Percentiles rank a stretch among this genome's conserved stretches.
Conservation (phyloP, 2,329 filamentous ascomycete species). For the Penicillium expansum region DNA sequence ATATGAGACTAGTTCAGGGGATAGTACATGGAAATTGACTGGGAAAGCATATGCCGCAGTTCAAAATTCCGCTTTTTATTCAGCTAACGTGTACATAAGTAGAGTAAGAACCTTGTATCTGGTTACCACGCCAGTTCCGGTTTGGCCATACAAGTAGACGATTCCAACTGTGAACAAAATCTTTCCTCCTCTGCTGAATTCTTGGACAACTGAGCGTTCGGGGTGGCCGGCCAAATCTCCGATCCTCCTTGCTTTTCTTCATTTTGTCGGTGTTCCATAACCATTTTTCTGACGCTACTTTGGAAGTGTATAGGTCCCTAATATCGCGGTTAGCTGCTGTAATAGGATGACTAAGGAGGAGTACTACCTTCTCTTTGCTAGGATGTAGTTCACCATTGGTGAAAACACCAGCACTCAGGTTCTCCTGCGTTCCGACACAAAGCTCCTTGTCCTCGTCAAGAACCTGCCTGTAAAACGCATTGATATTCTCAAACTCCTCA, state of each 20-base stretch:
- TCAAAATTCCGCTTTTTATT: background rate
- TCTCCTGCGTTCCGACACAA: conserved; percentile 57
- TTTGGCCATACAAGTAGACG: conserved; percentile 12
- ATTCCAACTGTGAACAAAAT: conserved; percentile 20
- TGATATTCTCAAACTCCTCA: conserved; percentile 57
- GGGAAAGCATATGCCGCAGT: background rate
- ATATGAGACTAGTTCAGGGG: too few relatives aligned
- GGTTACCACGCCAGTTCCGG: conserved; percentile 18
- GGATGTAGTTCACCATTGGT: conserved; percentile 63
- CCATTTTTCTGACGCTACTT: conserved; percentile 46
- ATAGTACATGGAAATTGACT: background rate
- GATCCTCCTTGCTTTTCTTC: conserved; percentile 45
- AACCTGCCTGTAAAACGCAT: conserved; percentile 60
- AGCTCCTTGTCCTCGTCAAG: conserved; percentile 63
- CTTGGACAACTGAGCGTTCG: background rate
- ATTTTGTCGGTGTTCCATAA: conserved; percentile 46
- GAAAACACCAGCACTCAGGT: conserved; percentile 60
- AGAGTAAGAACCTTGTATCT: background rate
- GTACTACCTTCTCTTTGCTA: conserved; percentile 51
- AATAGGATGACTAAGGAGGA: rapidly evolving
- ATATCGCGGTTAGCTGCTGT: conserved; percentile 10
- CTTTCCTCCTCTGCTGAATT: conserved; percentile 16
- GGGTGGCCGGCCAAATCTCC: conserved; percentile 52
- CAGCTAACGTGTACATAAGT: background rate
- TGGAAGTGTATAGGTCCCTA: conserved; percentile 53